These are phyloP conservation scores for Lipomyces oligophaga DNA, from an alignment of 805 yeast species.

Conservation along the genomic window DNA sequence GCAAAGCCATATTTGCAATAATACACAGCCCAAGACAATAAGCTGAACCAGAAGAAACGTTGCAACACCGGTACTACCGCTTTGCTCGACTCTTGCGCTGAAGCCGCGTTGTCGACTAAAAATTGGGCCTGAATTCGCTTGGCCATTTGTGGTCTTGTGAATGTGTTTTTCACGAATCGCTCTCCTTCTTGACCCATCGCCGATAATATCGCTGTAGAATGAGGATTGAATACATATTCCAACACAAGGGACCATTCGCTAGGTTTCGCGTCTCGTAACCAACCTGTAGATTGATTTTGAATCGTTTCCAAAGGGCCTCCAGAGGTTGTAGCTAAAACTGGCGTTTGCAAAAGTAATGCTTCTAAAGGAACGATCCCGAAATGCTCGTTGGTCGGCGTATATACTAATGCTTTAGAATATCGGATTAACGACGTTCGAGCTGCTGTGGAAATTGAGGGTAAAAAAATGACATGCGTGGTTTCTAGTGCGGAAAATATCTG, in stretches of 20 bases:
- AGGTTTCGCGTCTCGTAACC: constrained; percentile 37
- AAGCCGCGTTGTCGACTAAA: no score
- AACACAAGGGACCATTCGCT: constrained; percentile 40
- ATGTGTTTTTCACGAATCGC: constrained; percentile 34
- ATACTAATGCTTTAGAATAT: constrained; percentile 58
- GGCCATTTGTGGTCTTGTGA: constrained; percentile 32
- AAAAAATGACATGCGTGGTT: constrained; percentile 53
- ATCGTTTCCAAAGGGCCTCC: constrained; percentile 94
- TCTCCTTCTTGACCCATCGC: constrained; percentile 37
- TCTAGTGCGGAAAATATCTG: constrained; percentile 26
- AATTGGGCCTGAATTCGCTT: no score
- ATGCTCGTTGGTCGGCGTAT: constrained; percentile 90
- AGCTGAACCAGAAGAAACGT: constrained; percentile 13
- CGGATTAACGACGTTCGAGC: constrained; percentile 61
- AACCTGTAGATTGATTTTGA: constrained; percentile 39
- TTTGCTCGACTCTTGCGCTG: no score
- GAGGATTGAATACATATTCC: constrained; percentile 30
- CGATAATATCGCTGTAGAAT: constrained; percentile 26
- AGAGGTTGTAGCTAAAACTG: constrained; percentile 78
- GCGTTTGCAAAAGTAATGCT: constrained; percentile 79
- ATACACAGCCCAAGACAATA: constrained; percentile 19
- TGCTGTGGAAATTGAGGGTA: constrained; percentile 72
- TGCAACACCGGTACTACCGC: no score
- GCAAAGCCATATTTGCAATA: constrained; percentile 24
- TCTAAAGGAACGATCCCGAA: constrained; percentile 98